Conservation (phyloP, 106 monocot genomes). For the Chionographis japonica region DNA sequence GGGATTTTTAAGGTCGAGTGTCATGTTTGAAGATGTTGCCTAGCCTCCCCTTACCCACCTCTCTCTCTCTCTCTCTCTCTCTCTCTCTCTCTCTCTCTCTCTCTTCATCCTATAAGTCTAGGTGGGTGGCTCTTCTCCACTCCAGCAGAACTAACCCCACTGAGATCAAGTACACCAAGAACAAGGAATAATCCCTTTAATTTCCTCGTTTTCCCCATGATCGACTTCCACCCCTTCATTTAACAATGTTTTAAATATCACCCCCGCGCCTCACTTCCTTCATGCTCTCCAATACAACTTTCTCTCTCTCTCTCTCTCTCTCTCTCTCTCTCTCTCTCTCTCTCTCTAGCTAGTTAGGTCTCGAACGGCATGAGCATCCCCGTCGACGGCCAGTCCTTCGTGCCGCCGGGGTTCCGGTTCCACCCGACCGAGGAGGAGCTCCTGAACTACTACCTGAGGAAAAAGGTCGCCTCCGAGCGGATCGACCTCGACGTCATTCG, state of each 20-base stretch:
- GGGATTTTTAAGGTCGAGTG: conserved; percentile 59
- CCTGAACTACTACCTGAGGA: conserved; percentile 57
- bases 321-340: conserved; percentile 1
- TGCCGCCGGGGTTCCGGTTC: conserved; percentile 93
- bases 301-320: background rate
- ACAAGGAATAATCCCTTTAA: conserved; percentile 4
- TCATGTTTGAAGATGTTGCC: conserved; percentile 32
- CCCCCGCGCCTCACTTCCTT: conserved; percentile 5
- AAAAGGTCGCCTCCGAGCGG: conserved; percentile 60
- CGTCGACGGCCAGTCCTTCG: conserved; percentile 76
- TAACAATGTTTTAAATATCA: conserved; percentile 27
- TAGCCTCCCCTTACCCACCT: conserved; percentile 10
- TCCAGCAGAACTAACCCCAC: conserved; percentile 43
- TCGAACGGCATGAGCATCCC: conserved; percentile 93
- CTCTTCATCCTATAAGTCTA: background rate
- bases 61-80: conserved; percentile 6
- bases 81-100: conserved; percentile 13
- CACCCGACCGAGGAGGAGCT: conserved; percentile 74
- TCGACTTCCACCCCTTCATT: background rate
- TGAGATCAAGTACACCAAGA: conserved; percentile 15
- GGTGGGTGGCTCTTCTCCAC: conserved; percentile 42
- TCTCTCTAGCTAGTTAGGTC: too few species aligned
- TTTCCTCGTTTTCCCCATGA: background rate
- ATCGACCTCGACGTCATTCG: conserved; percentile 59
- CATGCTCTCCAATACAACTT: background rate